A percentile compares a stretch with the other conserved stretches of the same genome.
Evolutionary conservation across 164 flowering plant genomes (phyloP).

Genomic region (Macadamia tetraphylla): DNA sequence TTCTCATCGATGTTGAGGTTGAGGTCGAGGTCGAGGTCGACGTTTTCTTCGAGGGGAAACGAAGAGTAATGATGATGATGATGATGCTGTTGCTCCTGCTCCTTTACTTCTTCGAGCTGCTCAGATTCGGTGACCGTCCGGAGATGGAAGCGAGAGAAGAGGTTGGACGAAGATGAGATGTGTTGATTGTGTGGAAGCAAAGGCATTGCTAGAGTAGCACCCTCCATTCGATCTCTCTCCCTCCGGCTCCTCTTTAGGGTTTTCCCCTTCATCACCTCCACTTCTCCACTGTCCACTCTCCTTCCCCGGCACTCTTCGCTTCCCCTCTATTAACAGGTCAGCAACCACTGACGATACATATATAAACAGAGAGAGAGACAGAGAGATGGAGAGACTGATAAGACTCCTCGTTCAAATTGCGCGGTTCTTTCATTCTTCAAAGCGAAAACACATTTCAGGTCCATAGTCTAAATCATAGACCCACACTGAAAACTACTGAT

Average conservation of each 20-base stretch:
- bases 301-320: neutral
- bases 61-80: slow-evolving; percentile 7
- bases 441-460: too few relatives aligned
- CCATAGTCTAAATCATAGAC: too few relatives aligned
- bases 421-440: neutral
- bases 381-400: neutral
- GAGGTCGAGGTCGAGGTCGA: slow-evolving; percentile 16
- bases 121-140: slow-evolving; percentile 35
- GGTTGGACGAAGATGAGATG: slow-evolving; percentile 15
- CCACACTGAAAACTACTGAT: too few relatives aligned
- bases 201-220: slow-evolving; percentile 33
- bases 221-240: slow-evolving; percentile 26
- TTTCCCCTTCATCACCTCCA: slow-evolving; percentile 21
- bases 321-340: neutral
- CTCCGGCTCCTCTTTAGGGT: slow-evolving; percentile 14
- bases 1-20: slow-evolving; percentile 41
- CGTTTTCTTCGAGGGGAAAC: neutral
- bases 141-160: slow-evolving; percentile 32
- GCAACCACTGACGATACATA: neutral
- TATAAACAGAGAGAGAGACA: neutral
- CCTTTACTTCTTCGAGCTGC: neutral
- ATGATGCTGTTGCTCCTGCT: neutral
- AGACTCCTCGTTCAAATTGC: neutral
- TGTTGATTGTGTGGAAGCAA: slow-evolving; percentile 15
- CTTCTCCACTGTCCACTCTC: slow-evolving; percentile 9